Conservation (phyloP, 768 basidiomycete species). For the Pisolithus sp. region DNA sequence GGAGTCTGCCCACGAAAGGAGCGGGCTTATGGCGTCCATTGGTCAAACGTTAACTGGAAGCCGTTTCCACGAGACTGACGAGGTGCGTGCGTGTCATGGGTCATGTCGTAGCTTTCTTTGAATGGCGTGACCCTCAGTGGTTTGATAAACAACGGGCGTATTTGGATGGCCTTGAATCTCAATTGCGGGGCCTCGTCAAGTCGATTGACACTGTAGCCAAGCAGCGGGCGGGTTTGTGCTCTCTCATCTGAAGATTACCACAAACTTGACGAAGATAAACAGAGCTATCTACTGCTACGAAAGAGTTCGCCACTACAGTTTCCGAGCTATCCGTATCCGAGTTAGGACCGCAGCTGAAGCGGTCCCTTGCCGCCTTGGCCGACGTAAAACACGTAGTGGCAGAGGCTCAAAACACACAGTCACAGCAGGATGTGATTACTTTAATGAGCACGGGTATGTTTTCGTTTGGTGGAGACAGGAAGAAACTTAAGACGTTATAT, state of each 20-base stretch:
- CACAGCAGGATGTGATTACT: constrained; percentile 76
- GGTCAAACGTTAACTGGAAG: constrained; percentile 75
- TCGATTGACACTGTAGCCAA: constrained; percentile 83
- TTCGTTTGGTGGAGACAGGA: background rate
- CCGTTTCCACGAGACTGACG: constrained; percentile 84
- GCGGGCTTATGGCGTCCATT: constrained; percentile 78
- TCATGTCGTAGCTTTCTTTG: background rate
- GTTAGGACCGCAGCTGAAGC: constrained; percentile 64
- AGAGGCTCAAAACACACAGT: constrained; percentile 66
- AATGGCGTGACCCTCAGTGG: constrained; percentile 52
- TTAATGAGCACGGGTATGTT: constrained; percentile 65
- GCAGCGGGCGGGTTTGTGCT: constrained; percentile 58
- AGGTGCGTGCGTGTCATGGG: constrained; percentile 38
- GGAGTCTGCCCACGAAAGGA: constrained; percentile 69
- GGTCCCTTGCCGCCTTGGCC: constrained; percentile 62
- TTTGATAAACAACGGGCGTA: constrained; percentile 83
- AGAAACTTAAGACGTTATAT: constrained; percentile 4
- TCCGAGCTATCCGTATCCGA: constrained; percentile 70
- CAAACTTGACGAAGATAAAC: background rate
- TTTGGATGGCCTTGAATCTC: constrained; percentile 85
- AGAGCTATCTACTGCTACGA: constrained; percentile 66
- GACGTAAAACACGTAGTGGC: constrained; percentile 70
- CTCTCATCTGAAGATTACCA: background rate
- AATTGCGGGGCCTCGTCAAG: constrained; percentile 80
- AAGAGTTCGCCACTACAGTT: constrained; percentile 77